phyloP scores from a whole-genome alignment of 495 filamentous ascomycete genomes.

The Aspergillus sparsus region DNA sequence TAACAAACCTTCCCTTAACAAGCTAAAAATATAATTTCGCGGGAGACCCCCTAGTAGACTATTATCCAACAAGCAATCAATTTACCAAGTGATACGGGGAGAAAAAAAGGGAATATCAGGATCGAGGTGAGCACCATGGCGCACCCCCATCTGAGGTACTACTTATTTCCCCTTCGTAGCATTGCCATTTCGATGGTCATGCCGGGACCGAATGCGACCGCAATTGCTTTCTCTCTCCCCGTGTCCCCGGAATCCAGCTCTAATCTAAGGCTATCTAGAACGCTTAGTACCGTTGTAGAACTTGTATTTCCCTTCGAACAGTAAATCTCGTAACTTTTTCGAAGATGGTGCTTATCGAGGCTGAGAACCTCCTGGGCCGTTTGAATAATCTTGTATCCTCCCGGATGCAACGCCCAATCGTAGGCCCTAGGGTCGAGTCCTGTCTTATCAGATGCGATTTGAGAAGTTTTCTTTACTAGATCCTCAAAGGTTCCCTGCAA shows the following conservation, averaged over 20 bases:
- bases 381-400: neutral
- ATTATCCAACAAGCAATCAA: no score
- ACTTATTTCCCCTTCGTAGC: neutral
- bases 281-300: conserved; percentile 4
- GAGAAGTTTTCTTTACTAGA: neutral
- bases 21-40: no score
- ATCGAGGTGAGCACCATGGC: no score
- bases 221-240: conserved; percentile 5
- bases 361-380: neutral
- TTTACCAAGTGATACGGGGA: no score
- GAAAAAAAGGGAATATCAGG: no score
- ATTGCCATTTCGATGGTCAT: conserved; percentile 11
- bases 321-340: neutral
- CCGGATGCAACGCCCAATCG: conserved; percentile 15
- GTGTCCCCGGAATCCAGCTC: neutral
- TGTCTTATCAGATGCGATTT: neutral
- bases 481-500: neutral
- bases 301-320: neutral
- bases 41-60: no score
- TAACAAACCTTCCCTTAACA: no score
- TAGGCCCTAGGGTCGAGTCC: neutral
- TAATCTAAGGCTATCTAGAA: neutral
- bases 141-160: no score
- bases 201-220: conserved; percentile 4
- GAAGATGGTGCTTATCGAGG: conserved; percentile 3